These are phyloP conservation scores for Trichosporon asahii DNA, from an alignment of 1,284 basidiomycete genomes.

Conservation along the genomic window DNA sequence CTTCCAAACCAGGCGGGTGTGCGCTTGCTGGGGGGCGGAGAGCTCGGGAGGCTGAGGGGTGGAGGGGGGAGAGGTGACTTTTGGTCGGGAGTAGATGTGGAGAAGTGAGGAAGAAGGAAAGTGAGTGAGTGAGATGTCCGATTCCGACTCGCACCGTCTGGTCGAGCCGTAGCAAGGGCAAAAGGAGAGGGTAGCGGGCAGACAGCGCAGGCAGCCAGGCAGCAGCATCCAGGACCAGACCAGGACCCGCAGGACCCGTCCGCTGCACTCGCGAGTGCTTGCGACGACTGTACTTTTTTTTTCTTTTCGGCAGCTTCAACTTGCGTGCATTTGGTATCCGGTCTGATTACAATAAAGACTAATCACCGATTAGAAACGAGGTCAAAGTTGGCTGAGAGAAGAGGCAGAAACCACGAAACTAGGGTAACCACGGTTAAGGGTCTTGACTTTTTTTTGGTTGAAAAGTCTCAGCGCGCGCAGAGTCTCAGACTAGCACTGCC, in stretches of 20 bases:
- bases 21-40: background rate
- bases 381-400: background rate
- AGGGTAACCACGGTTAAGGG: constrained; percentile 4
- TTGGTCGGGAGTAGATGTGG: background rate
- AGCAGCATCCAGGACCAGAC: background rate
- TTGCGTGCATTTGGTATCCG: background rate
- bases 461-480: constrained; percentile 3
- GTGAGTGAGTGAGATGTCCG: background rate
- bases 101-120: constrained; percentile 7
- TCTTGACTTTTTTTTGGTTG: constrained; percentile 8
- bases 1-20: constrained; percentile 7
- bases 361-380: background rate
- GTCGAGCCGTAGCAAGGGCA: background rate
- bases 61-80: constrained; percentile 4
- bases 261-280: background rate
- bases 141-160: constrained; percentile 7
- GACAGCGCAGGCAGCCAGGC: background rate
- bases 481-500: background rate
- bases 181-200: background rate
- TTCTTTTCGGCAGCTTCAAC: background rate
- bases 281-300: constrained; percentile 1
- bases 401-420: constrained; percentile 2
- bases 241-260: background rate
- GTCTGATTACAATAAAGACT: background rate
- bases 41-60: constrained; percentile 2